Base-by-base conservation (phyloP, 2,329 filamentous ascomycete genomes). In the Emergomyces africanus region DNA sequence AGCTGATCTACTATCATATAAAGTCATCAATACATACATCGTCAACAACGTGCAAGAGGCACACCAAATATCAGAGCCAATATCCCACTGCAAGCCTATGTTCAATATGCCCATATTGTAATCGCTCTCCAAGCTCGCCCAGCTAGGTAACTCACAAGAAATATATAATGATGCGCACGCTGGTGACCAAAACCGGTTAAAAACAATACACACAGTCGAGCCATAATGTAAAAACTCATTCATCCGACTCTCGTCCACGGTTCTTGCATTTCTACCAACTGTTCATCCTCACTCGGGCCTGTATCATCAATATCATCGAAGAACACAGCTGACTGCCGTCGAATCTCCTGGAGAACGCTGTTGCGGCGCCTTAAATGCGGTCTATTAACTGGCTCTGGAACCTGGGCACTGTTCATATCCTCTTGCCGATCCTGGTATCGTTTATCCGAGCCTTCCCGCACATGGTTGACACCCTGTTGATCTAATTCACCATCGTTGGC, bases 261-360 rank as follows among this genome's bases (percentile, higher is more conserved):
- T 35, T 39, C 12, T 54, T 15, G 50, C 4, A 9, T 35, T 35
- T 23, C 10, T 35, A 25, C 5, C 12, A 33, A n/a, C 2, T 39
- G 30, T 8, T 62, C 62, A 46, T 62, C 60, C 39, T 61, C 62
- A 54, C 62, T 63, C 0, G 59, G 44, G 28, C 54, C 23, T 18
- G 61, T 62, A 60, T 63, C 61, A 61, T 74, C 72, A 5, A 62
- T 59, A 64, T 77, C 75, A 53, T 76, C 72, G 64, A 77, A 78
- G 60, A 78, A 76, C 6, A 78, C 75, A 25, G 76, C 73, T 23
- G 74, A 75, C 62, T 78, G 76, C 49, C 76, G 70, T 42, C 71
- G 67, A 62, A 78, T 68, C 62, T 78, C 76, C 62, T 77, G 71
- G 48, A 78, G 63, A 23, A 77, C 64, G 39, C 64, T 71, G 56